Conservation (phyloP, 495 filamentous ascomycete species). For the Geoglossum glabrum region DNA sequence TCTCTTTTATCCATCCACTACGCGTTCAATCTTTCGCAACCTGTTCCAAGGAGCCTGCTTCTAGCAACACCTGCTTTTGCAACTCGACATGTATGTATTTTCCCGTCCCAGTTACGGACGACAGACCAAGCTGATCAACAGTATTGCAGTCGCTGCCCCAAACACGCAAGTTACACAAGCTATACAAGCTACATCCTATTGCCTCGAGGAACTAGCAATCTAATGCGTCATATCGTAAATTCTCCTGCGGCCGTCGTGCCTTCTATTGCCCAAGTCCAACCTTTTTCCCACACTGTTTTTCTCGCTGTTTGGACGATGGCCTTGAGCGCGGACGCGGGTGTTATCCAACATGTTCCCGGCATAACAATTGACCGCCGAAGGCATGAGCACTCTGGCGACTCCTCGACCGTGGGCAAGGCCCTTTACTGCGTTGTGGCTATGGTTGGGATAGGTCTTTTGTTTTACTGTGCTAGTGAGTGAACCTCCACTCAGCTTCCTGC, state of each 20-base stretch:
- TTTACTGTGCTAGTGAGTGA: slow-evolving; percentile 1
- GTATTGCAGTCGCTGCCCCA: background rate
- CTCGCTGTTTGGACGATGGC: background rate
- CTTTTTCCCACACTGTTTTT: background rate
- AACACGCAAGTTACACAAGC: background rate
- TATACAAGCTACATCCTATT: background rate
- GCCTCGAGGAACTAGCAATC: background rate
- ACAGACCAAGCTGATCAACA: background rate
- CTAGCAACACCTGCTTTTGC: background rate
- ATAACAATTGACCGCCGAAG: background rate
- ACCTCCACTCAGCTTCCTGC: background rate
- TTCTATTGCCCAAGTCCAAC: background rate
- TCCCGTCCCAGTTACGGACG: background rate
- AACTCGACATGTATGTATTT: background rate
- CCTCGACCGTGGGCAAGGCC: background rate
- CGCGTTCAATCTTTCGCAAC: background rate
- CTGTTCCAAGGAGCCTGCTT: too few relatives aligned
- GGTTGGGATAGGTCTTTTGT: background rate
- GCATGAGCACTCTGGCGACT: too few relatives aligned
- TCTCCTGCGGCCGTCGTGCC: too few relatives aligned
- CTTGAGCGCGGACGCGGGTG: background rate
- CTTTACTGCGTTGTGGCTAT: background rate
- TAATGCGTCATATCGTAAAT: background rate
- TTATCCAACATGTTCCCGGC: background rate
- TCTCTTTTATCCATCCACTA: background rate